Conservation (phyloP, 2,329 filamentous ascomycete species). For the Xylariaceae sp. region DNA sequence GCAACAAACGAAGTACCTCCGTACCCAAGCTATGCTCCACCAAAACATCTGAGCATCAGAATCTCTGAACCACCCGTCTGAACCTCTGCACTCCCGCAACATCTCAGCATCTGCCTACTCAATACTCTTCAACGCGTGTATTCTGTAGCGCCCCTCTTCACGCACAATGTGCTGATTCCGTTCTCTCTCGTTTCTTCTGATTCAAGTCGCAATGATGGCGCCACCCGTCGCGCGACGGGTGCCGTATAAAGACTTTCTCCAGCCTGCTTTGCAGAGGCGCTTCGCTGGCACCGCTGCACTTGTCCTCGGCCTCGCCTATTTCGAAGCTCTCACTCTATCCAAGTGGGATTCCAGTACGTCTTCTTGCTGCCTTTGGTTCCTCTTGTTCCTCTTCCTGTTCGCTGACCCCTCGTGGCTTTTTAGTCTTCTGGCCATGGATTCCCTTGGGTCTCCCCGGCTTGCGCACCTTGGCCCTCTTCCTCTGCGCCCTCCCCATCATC, state of each 20-base stretch:
- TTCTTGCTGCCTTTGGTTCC: background rate
- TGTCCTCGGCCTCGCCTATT: conserved; percentile 67
- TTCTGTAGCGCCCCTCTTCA: background rate
- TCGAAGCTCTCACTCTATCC: conserved; percentile 66
- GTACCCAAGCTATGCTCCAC: too few relatives aligned
- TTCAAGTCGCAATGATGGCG: conserved; percentile 45
- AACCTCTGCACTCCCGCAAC: background rate
- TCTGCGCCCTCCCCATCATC: conserved; percentile 72
- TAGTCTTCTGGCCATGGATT: conserved; percentile 83
- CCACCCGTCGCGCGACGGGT: conserved; percentile 51
- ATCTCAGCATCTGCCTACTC: background rate
- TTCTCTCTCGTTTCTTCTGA: background rate
- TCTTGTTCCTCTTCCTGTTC: background rate
- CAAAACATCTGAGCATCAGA: too few relatives aligned
- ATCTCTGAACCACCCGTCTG: too few relatives aligned
- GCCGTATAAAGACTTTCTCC: conserved; percentile 84
- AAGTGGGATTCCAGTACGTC: conserved; percentile 64
- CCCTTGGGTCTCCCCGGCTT: conserved; percentile 72
- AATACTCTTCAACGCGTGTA: background rate
- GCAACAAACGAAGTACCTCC: too few relatives aligned
- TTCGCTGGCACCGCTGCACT: conserved; percentile 75
- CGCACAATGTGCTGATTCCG: conserved; percentile 18
- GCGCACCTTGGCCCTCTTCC: conserved; percentile 70
- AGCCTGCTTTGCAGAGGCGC: conserved; percentile 79
- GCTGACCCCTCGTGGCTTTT: conserved; percentile 13